Evolutionary conservation across 2,329 filamentous ascomycete genomes (phyloP), one percentile per base, ranked within the genome.

Genomic region (Nemania abortiva): DNA sequence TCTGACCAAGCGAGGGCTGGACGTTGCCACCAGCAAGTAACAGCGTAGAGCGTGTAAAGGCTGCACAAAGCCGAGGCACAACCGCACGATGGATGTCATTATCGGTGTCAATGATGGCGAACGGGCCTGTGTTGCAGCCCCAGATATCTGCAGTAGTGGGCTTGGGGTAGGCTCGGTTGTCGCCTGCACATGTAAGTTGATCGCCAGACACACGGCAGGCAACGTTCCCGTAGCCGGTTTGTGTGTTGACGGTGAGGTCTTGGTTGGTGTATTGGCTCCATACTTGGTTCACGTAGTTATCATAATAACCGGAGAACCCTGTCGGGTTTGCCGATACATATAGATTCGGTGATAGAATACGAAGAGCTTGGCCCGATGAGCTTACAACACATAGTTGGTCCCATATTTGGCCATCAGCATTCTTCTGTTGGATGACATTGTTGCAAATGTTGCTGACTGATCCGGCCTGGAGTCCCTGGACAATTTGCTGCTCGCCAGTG

Each of bases 81-180:
- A 84, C 77, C 0, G 83, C 83, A 1, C 77, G 66, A 69, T 85
- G 83, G 0, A 83, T 72, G 2, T 68, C 77, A 61, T 83, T 84
- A 65, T 85, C 83, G 5, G 71, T 74, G 1, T 64, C 72, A 2
- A 72, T 63, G 6, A 80, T 80, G 0, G 71, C 79, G 56, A 87
- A 87, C 0, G 85, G 81, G 0, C 85, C 85, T 7, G 79, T 81
- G 79, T 85, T 83, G 78, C 85, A 87, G 18, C 84, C 83, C 79
- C 83, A 88, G 74, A 87, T 86, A 69, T 87, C 85, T 1, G 69
- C 71, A 4, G 80, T 80, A 4, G 76, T 75, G 3, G 85, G 85
- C 72, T 84, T 84, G 3, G 71, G 57, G 73, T 85, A 86, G 11
- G 73, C 75, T 2, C 80, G 79, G 73, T 82, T 82, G 71, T 85